phyloP scores from a whole-genome alignment of 2,329 filamentous ascomycete species.

The Onygena corvina region DNA sequence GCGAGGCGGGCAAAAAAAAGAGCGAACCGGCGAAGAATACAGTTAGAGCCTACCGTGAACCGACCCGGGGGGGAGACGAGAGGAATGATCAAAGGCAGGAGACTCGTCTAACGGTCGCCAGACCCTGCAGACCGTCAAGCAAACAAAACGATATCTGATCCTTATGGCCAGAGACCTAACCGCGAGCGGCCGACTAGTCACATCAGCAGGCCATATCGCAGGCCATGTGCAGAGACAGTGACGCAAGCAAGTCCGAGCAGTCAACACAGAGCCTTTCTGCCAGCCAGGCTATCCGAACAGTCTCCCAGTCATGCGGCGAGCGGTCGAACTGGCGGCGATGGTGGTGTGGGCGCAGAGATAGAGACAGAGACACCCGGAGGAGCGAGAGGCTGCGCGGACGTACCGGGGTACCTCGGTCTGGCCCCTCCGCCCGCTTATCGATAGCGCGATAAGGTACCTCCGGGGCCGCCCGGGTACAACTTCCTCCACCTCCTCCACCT shows the following conservation, averaged over 20 bases:
- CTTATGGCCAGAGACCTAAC: neutral
- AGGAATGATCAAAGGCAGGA: neutral
- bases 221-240: neutral
- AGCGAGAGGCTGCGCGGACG: neutral
- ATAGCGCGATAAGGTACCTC: neutral
- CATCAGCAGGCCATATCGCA: neutral
- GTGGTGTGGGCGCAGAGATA: neutral
- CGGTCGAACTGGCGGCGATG: too few relatives aligned
- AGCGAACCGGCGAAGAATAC: neutral
- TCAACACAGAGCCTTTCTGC: too few relatives aligned
- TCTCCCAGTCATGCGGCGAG: neutral
- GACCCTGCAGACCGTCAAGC: neutral
- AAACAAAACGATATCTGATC: neutral
- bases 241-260: neutral
- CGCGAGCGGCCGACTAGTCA: neutral
- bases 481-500: too few relatives aligned
- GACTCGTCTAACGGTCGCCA: neutral
- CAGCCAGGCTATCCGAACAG: too few relatives aligned
- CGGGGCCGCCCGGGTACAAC: too few relatives aligned
- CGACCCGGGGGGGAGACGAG: neutral
- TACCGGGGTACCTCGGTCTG: neutral
- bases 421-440: neutral
- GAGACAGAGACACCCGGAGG: neutral
- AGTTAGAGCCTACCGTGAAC: neutral
- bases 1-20: neutral